Percentiles rank a stretch among this genome's conserved stretches.
Evolutionary conservation across 2,329 filamentous ascomycete genomes (phyloP).

Genomic region (Phaeophleospora eucalypticola): DNA sequence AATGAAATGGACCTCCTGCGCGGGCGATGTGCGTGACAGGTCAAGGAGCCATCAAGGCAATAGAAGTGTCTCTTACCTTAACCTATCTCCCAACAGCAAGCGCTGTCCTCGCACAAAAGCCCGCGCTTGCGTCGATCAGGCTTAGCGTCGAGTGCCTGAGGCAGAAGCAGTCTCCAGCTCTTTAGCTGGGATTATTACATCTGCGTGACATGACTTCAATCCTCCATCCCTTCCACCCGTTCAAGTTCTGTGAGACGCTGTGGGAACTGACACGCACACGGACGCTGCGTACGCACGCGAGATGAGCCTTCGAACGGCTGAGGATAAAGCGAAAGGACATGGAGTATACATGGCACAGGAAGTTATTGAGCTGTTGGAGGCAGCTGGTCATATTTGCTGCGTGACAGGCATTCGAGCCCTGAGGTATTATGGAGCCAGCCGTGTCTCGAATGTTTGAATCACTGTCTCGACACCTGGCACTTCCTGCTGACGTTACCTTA

Average conservation of each 20-base stretch:
- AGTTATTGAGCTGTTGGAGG: constrained; percentile 1
- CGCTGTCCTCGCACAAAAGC: too few relatives aligned
- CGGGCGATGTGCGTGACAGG: too few relatives aligned
- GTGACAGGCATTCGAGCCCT: constrained; percentile 1
- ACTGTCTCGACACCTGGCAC: not conserved
- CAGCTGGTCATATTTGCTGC: not conserved
- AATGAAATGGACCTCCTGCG: too few relatives aligned
- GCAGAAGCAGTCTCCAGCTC: too few relatives aligned
- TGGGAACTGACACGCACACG: not conserved
- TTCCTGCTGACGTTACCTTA: not conserved
- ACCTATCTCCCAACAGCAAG: too few relatives aligned
- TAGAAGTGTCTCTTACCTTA: too few relatives aligned
- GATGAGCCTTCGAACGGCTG: not conserved
- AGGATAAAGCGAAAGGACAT: not conserved
- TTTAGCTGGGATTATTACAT: too few relatives aligned
- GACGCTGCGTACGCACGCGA: not conserved
- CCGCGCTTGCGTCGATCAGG: too few relatives aligned
- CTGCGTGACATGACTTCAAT: too few relatives aligned
- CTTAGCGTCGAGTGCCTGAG: too few relatives aligned
- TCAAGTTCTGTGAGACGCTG: not conserved
- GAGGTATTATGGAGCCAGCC: not conserved
- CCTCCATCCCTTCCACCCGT: too few relatives aligned
- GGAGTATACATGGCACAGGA: constrained; percentile 3
- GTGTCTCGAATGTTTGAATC: not conserved
- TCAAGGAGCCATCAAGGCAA: too few relatives aligned